Evolutionary conservation across 352 stramenopile genomes (phyloP).

Genomic region (Pythium brachiatum): DNA sequence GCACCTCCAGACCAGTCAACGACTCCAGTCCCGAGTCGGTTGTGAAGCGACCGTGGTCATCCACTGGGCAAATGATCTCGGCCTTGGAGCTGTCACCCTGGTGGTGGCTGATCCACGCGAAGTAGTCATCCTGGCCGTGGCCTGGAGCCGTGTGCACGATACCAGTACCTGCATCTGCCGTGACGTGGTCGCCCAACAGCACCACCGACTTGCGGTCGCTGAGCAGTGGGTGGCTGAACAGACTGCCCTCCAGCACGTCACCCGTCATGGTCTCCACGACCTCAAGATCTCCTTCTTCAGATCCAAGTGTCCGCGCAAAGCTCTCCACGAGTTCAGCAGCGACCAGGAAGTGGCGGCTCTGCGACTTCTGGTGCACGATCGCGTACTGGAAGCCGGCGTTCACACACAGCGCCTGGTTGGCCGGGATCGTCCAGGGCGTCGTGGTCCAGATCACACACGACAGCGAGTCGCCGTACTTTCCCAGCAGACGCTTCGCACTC

Average conservation of each 20-base stretch:
- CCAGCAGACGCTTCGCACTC: conserved; percentile 25
- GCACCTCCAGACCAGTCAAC: conserved; percentile 90
- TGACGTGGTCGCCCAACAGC: conserved; percentile 97
- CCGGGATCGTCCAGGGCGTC: conserved; percentile 98
- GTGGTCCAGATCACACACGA: conserved; percentile 95
- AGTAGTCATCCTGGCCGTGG: conserved; percentile 97
- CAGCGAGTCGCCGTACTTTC: conserved; percentile 46
- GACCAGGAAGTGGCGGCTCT: conserved; percentile 58
- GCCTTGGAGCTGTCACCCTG: conserved; percentile 15
- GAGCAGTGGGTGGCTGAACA: conserved; percentile 91
- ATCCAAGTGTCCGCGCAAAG: conserved; percentile 33
- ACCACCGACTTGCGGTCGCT: conserved; percentile 78
- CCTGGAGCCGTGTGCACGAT: conserved; percentile 98
- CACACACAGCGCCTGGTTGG: conserved; percentile 97
- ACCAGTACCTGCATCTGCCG: conserved; percentile 96
- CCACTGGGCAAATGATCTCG: conserved; percentile 66
- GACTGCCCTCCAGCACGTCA: conserved; percentile 40
- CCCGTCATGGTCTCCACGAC: conserved; percentile 69
- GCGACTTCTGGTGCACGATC: conserved; percentile 60
- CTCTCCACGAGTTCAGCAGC: conserved; percentile 46
- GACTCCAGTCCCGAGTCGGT: conserved; percentile 81
- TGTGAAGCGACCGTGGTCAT: conserved; percentile 77
- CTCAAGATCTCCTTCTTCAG: conserved; percentile 23
- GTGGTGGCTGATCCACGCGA: conserved; percentile 69
- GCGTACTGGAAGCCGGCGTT: conserved; percentile 93